phyloP scores from a whole-genome alignment of 2,329 filamentous ascomycete species.

The Cladophialophora exuberans region DNA sequence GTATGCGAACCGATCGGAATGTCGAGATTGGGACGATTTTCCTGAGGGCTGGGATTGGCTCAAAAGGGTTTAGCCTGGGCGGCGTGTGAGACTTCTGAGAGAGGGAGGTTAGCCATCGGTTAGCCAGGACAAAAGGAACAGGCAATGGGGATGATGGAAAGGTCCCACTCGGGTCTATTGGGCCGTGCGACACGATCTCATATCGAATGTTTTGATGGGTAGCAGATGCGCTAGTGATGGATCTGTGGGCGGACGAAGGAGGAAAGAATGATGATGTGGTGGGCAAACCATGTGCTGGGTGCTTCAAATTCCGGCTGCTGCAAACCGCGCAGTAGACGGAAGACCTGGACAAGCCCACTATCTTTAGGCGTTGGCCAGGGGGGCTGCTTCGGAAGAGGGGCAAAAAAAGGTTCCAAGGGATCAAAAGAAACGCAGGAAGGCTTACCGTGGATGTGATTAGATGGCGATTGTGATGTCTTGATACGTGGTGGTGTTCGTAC shows the following conservation, averaged over 20 bases:
- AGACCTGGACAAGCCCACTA: slow-evolving; percentile 23
- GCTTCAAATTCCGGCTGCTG: slow-evolving; percentile 24
- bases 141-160: slow-evolving; percentile 23
- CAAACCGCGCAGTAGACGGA: slow-evolving; percentile 23
- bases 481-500: slow-evolving; percentile 27
- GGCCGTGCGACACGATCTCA: slow-evolving; percentile 31
- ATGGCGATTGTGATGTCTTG: slow-evolving; percentile 23
- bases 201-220: slow-evolving; percentile 22
- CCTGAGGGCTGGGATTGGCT: slow-evolving; percentile 9
- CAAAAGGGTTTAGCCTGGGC: slow-evolving; percentile 1
- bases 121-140: slow-evolving; percentile 18
- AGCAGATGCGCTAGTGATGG: slow-evolving; percentile 29
- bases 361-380: slow-evolving; percentile 19
- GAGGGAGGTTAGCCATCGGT: slow-evolving; percentile 27
- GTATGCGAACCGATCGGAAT: slow-evolving; percentile 34
- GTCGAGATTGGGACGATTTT: slow-evolving; percentile 30
- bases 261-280: slow-evolving; percentile 25
- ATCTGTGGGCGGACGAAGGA: slow-evolving; percentile 27
- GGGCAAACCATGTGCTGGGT: slow-evolving; percentile 28
- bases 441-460: slow-evolving; percentile 31
- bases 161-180: slow-evolving; percentile 29
- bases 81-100: slow-evolving; percentile 9
- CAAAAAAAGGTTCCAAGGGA: slow-evolving; percentile 22
- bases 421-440: slow-evolving; percentile 17
- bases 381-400: slow-evolving; percentile 20